Conservation (phyloP, 73 alveolate species). For the Paraurostyla sp. region DNA sequence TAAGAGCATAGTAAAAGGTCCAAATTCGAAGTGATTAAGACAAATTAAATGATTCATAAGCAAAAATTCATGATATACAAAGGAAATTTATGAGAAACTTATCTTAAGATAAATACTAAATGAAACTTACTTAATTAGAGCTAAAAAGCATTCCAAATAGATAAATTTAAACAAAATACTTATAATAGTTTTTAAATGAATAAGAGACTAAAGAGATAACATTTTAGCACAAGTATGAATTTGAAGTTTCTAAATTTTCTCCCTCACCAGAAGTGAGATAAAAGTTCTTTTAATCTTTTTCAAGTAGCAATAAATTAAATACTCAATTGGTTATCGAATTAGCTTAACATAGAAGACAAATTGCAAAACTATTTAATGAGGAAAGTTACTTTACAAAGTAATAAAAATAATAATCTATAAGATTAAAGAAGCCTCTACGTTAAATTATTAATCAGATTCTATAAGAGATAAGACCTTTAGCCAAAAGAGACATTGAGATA, state of each 20-base stretch:
- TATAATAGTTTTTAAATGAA: not conserved
- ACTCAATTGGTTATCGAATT: not conserved
- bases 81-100: conserved; percentile 32
- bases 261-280: conserved; percentile 32
- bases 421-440: not conserved
- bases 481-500: not conserved
- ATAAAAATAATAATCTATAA: not conserved
- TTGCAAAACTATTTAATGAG: not conserved
- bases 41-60: not conserved
- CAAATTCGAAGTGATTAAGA: not conserved
- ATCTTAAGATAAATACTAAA: not conserved
- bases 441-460: not conserved
- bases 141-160: not conserved
- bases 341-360: not conserved
- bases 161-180: not conserved
- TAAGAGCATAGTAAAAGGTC: not conserved
- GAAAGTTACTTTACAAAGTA: not conserved
- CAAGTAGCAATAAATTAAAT: not conserved
- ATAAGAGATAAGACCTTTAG: not conserved
- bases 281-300: not conserved
- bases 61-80: not conserved
- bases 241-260: conserved; percentile 19
- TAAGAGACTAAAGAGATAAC: not conserved
- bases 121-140: not conserved
- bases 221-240: conserved; percentile 1